phyloP scores from a whole-genome alignment of 768 basidiomycete species.

The Suillus americanus region DNA sequence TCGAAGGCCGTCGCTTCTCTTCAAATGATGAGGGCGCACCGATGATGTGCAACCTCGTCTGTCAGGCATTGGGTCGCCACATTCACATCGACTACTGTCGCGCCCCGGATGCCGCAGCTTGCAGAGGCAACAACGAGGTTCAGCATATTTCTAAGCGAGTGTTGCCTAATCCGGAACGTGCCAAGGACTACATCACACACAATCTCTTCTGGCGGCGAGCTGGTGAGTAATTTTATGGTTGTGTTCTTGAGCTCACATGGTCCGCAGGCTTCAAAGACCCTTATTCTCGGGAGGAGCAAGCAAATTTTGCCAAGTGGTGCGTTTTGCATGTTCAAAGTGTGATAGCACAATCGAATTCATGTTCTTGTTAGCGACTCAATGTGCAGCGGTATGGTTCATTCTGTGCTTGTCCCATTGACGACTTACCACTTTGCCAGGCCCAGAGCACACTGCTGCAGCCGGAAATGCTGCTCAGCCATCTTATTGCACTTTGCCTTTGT shows the following conservation, averaged over 20 bases:
- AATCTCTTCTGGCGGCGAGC: constrained; percentile 56
- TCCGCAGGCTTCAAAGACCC: constrained; percentile 60
- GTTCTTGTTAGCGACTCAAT: constrained; percentile 41
- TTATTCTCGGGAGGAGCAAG: constrained; percentile 57
- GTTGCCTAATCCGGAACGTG: constrained; percentile 42
- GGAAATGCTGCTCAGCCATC: constrained; percentile 46
- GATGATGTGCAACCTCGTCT: constrained; percentile 62
- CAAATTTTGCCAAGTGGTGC: constrained; percentile 54
- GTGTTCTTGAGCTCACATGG: neutral
- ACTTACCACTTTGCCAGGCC: constrained; percentile 32
- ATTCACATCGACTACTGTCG: constrained; percentile 59
- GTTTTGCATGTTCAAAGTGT: constrained; percentile 10
- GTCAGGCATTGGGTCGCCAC: constrained; percentile 55
- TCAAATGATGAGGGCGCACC: constrained; percentile 57
- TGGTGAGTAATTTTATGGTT: constrained; percentile 34
- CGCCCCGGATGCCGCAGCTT: constrained; percentile 34
- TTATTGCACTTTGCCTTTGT: constrained; percentile 52
- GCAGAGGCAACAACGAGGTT: constrained; percentile 39
- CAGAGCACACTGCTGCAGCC: constrained; percentile 46
- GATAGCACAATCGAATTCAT: neutral
- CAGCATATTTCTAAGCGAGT: constrained; percentile 47
- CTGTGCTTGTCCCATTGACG: neutral
- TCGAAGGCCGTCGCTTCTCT: constrained; percentile 56
- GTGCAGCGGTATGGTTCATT: constrained; percentile 41
- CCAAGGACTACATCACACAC: constrained; percentile 58